Base-by-base conservation (phyloP, 2,329 filamentous ascomycete genomes). In the Diaporthe citrichinensis region DNA sequence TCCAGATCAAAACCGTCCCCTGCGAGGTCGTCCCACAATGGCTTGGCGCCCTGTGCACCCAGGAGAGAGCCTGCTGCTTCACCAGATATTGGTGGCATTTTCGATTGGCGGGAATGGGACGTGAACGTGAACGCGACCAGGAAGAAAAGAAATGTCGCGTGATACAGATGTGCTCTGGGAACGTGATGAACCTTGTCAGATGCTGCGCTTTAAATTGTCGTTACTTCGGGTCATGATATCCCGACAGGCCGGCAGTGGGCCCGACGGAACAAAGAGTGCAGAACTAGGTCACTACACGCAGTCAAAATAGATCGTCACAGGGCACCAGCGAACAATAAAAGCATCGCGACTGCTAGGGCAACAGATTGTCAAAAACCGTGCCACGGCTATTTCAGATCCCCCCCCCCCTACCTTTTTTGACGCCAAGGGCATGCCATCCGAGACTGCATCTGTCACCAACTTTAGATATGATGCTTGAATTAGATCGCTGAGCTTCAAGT, bases 191-290 rank as follows among this genome's bases (percentile, higher is more conserved):
- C 4, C 10, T 17, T 17, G 6, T 34, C 28, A 4, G 6, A 9
- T 25, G 44, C 20, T 51, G 23, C 7, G 2, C 49, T 49, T 51
- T 68, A 10, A 51, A 5, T 8, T 17, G 23, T 68, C 23, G 12
- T 53, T 9, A 5, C 12, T 39, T 68, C 62, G 62, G 62, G 31
- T 7, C 46, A 3, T 68, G 31, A 68, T 68, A 20, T 51, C 23
- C 62, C 62, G 62, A 68, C 12, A 12, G 44, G 1, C 62, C 62
- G 62, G 44, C 23, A 14, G 62, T 68, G 62, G 62, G 28, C 23
- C 41, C 44, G 12, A 25, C 28, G 15, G 12, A 51, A 49, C 12
- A 49, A 28, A 17, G 34, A 17, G 9, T 34, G 1, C 10, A 49
- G 59, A 15, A 65, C 3, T 3, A 7, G 2, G n/a, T 2, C 6